Evolutionary conservation across 306 rosid genomes (phyloP).

Genomic region (Trifolium fragiferum): DNA sequence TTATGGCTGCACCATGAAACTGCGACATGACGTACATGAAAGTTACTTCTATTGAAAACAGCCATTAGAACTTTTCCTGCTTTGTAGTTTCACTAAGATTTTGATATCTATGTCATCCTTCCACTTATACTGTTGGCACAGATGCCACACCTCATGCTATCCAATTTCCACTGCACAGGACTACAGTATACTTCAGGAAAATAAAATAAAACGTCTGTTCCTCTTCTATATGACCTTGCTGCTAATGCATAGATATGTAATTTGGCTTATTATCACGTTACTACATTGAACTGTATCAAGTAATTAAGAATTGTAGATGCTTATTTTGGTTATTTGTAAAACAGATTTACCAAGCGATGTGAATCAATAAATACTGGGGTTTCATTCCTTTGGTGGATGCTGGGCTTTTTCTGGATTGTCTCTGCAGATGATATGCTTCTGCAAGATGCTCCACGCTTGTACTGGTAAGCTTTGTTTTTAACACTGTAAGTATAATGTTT

Average conservation of each 20-base stretch:
- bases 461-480: slow-evolving; percentile 68
- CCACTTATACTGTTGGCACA: neutral
- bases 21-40: neutral
- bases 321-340: slow-evolving; percentile 46
- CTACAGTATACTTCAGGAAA: neutral
- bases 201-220: slow-evolving; percentile 8
- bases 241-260: slow-evolving; percentile 5
- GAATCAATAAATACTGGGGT: slow-evolving; percentile 82
- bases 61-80: neutral
- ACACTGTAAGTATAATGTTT: slow-evolving; percentile 22
- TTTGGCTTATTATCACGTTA: slow-evolving; percentile 34
- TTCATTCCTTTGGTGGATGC: slow-evolving; percentile 94
- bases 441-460: slow-evolving; percentile 81
- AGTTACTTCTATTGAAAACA: neutral
- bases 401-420: slow-evolving; percentile 97
- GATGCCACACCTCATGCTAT: slow-evolving; percentile 15
- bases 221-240: slow-evolving; percentile 29
- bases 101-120: neutral
- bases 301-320: slow-evolving; percentile 38
- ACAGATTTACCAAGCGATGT: slow-evolving; percentile 71
- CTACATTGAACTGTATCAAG: slow-evolving; percentile 26
- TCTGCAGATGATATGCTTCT: slow-evolving; percentile 75
- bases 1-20: neutral
- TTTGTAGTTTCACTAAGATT: neutral
- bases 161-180: neutral